A percentile compares a stretch with the other conserved stretches of the same genome.
Evolutionary conservation across 2,329 filamentous ascomycete species (phyloP).

Genomic region (Cladophialophora immunda): DNA sequence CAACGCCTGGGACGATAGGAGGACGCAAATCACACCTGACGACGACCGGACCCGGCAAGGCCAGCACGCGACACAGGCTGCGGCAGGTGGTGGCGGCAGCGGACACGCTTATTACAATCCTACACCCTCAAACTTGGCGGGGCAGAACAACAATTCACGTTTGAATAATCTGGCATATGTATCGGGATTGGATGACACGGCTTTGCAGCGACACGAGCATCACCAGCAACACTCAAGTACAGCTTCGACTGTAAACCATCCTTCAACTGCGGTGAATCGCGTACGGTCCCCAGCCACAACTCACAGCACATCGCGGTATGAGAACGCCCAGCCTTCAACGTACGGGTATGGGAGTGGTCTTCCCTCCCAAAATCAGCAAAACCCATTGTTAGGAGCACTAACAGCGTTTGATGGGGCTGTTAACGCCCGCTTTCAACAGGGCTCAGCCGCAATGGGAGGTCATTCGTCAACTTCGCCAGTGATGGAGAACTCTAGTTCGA

Average conservation of each 20-base stretch:
- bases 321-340: conserved; percentile 10
- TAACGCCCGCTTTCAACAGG: conserved; percentile 29
- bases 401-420: conserved; percentile 36
- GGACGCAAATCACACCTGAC: conserved; percentile 19
- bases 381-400: conserved; percentile 29
- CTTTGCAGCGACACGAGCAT: conserved; percentile 24
- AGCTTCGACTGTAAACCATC: background rate
- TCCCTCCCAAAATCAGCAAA: conserved; percentile 25
- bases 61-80: conserved; percentile 17
- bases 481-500: conserved; percentile 13
- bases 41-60: conserved; percentile 20
- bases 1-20: conserved; percentile 21
- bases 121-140: conserved; percentile 6
- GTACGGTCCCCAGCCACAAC: conserved; percentile 28
- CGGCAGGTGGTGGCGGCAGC: conserved; percentile 9
- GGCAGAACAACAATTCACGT: conserved; percentile 33
- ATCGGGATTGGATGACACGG: conserved; percentile 37
- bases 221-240: conserved; percentile 20
- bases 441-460: conserved; percentile 11
- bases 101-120: conserved; percentile 21
- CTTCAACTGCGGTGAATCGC: conserved; percentile 20
- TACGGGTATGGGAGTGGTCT: conserved; percentile 23
- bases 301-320: conserved; percentile 14
- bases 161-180: conserved; percentile 41
- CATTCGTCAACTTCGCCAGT: conserved; percentile 27